phyloP scores from a whole-genome alignment of 352 stramenopile genomes.

The Phytophthora parvispora region DNA sequence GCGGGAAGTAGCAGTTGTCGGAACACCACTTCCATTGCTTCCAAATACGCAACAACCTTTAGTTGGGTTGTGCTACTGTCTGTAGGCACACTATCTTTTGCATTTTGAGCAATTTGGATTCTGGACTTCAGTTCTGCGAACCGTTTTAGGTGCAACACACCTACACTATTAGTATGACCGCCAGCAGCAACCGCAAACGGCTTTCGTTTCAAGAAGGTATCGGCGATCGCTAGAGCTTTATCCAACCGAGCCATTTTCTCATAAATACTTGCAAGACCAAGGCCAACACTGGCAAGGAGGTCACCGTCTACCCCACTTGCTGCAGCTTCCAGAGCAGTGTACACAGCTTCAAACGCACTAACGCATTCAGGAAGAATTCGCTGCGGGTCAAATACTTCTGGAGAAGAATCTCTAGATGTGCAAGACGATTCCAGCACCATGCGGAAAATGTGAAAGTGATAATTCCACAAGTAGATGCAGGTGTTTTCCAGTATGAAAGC shows the following conservation, averaged over 20 bases:
- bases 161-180: neutral
- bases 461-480: slow-evolving; percentile 93
- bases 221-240: slow-evolving; percentile 56
- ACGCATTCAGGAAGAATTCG: slow-evolving; percentile 71
- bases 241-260: slow-evolving; percentile 58
- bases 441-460: slow-evolving; percentile 90
- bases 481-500: slow-evolving; percentile 83
- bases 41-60: slow-evolving; percentile 62
- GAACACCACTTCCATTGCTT: slow-evolving; percentile 57
- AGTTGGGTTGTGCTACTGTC: slow-evolving; percentile 46
- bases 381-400: slow-evolving; percentile 37
- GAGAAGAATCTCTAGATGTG: neutral
- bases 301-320: slow-evolving; percentile 42
- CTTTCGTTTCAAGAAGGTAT: slow-evolving; percentile 72
- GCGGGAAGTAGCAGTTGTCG: slow-evolving; percentile 12
- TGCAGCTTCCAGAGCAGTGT: slow-evolving; percentile 52
- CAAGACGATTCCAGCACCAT: slow-evolving; percentile 38
- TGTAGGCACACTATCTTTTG: slow-evolving; percentile 65
- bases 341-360: slow-evolving; percentile 65
- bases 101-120: slow-evolving; percentile 73
- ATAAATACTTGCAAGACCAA: slow-evolving; percentile 66
- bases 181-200: neutral
- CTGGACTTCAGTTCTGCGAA: slow-evolving; percentile 78
- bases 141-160: slow-evolving; percentile 57
- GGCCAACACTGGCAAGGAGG: slow-evolving; percentile 54